Conservation (phyloP, 208 protist species). For the Leishmania turanica region DNA sequence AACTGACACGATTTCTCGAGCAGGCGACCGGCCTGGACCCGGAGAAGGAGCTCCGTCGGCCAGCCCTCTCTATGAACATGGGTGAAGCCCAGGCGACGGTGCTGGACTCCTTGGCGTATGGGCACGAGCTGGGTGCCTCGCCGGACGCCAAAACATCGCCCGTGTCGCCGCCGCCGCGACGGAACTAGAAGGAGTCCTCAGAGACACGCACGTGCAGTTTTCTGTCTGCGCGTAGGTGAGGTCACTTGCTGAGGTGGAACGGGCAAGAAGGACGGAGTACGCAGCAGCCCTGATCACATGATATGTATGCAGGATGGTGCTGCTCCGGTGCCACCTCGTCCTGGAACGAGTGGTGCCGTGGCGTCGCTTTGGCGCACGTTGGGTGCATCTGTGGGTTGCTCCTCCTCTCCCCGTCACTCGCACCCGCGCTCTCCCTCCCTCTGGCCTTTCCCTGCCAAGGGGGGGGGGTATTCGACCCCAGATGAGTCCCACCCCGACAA, state of each 20-base stretch:
- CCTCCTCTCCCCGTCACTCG: background rate
- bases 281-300: background rate
- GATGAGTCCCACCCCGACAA: background rate
- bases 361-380: background rate
- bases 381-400: background rate
- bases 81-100: constrained; percentile 59
- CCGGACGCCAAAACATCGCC: constrained; percentile 22
- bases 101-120: constrained; percentile 33
- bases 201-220: background rate
- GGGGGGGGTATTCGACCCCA: background rate
- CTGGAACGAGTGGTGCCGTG: background rate
- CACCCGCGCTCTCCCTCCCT: background rate
- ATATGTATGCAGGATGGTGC: background rate
- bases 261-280: background rate
- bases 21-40: constrained; percentile 65
- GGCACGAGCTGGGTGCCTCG: constrained; percentile 25
- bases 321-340: background rate
- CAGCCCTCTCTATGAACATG: constrained; percentile 34
- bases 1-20: constrained; percentile 59
- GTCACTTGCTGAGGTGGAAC: background rate
- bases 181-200: constrained; percentile 8
- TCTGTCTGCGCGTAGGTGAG: background rate
- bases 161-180: constrained; percentile 7
- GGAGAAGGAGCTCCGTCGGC: constrained; percentile 26
- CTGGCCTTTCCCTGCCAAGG: background rate